Conservation (phyloP, 345 rosid genomes). For the Leavenworthia alabamica region DNA sequence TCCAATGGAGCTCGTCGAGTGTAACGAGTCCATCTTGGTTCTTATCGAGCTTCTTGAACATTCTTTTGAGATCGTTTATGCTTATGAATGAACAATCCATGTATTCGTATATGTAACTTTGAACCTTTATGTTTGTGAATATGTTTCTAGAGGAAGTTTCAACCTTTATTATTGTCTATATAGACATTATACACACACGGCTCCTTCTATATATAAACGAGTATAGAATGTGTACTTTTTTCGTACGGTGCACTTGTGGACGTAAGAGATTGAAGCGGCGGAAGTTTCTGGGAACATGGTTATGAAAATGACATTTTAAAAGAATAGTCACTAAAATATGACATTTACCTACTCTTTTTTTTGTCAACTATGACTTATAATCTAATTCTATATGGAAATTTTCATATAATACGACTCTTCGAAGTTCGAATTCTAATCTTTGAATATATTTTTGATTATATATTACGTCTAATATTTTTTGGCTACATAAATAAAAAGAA, state of each 20-base stretch:
- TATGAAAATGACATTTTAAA: constrained; percentile 16
- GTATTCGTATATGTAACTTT: not conserved
- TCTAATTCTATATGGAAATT: not conserved
- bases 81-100: constrained; percentile 40
- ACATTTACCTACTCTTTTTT: not conserved
- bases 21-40: constrained; percentile 61
- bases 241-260: not conserved
- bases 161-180: constrained; percentile 12
- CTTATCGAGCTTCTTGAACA: constrained; percentile 62
- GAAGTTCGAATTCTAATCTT: not conserved
- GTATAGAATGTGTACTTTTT: not conserved
- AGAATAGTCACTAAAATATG: constrained; percentile 11
- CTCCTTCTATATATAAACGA: not conserved
- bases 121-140: not conserved
- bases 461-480: not conserved
- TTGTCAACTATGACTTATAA: not conserved
- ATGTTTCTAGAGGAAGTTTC: not conserved
- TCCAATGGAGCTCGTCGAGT: constrained; percentile 67
- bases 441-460: not conserved
- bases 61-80: constrained; percentile 44
- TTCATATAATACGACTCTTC: not conserved
- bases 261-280: not conserved
- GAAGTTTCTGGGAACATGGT: constrained; percentile 19
- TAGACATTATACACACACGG: not conserved
- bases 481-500: not conserved